Base-by-base conservation (phyloP, 495 filamentous ascomycete genomes). In the Talaromyces stipitatus region DNA sequence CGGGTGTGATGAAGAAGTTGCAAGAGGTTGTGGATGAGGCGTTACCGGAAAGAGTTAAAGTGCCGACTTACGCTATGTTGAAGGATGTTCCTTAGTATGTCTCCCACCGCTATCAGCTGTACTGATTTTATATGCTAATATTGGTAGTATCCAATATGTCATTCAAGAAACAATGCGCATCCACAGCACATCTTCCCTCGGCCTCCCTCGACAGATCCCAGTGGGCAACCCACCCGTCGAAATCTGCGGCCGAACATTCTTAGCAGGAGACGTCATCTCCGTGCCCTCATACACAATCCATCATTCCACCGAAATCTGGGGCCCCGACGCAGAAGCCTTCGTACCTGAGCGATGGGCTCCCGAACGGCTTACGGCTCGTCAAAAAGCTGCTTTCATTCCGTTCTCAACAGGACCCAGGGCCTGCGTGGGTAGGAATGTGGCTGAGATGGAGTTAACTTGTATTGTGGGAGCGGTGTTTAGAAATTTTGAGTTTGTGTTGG, bases 261-360 rank as follows among this genome's bases (percentile, higher is more conserved):
- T 84, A 0, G 78, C 85, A 8, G 84, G 87, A 22, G 88, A 87
- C n/a, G 81, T 91, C 5, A 79, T 95, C 59, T 86, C 82, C 61
- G 90, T 96, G 1, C 91, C 91, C 10, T 83, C 86, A 10, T 96
- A 96, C 72, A 90, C 85, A 22, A 88, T 96, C 60, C 91, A 96
- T 72, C 91, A 90, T 73, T 84, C 81, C 38, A 79, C 73, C 51
- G 81, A 85, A 58, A 89, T 95, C 71, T 97, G 92, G 92, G 91
- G 91, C 47, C 58, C 73, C 2, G 85, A 77, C 28, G 90, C 89
- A 2, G 84, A 92, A 30, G 73, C 82, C 23, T 96, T 92, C 71
- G 85, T 91, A 11, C 91, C 91, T 0, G 88, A 92, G 65, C 78
- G 92, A 38, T 97, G 90, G 90, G 67, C 63, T 56, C 67, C 73